A percentile compares a stretch with the other conserved stretches of the same genome.
Conservation (phyloP, 208 protist species). For the Trypanosoma cruzi region DNA sequence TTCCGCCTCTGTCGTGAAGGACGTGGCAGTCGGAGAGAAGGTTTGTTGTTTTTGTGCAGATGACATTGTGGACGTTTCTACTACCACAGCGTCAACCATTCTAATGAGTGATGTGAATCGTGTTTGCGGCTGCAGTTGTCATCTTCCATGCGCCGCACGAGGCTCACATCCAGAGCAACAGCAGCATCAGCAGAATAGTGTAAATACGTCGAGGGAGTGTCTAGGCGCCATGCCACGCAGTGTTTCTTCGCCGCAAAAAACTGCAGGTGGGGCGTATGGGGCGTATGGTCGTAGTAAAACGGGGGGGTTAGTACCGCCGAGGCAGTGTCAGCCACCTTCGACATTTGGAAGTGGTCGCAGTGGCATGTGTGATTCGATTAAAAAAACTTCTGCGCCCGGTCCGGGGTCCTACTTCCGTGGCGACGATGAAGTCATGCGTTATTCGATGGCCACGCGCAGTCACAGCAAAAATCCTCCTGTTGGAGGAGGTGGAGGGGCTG, state of each 20-base stretch:
- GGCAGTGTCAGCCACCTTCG: constrained; percentile 2
- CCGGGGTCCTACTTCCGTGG: constrained; percentile 30
- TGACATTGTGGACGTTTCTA: background rate
- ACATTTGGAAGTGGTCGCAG: constrained; percentile 35
- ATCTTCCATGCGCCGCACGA: background rate
- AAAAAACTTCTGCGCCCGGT: constrained; percentile 21
- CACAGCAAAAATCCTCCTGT: background rate
- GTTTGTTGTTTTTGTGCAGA: background rate
- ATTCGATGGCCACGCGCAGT: background rate
- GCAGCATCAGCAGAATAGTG: background rate
- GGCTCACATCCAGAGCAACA: background rate
- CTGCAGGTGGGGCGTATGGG: background rate
- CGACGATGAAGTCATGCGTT: background rate
- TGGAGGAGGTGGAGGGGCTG: background rate
- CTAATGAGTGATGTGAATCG: background rate
- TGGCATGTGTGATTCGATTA: constrained; percentile 27
- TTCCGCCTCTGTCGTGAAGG: background rate
- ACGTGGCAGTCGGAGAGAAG: background rate
- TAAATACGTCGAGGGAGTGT: background rate
- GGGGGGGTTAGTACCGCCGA: background rate
- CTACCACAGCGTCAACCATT: background rate
- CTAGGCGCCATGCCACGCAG: background rate
- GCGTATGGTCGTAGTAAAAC: background rate
- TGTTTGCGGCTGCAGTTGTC: background rate
- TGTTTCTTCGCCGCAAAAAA: background rate